Evolutionary conservation across 129 eudicot species (phyloP), one percentile per base, ranked within the genome.

Genomic region (Tagetes patula): DNA sequence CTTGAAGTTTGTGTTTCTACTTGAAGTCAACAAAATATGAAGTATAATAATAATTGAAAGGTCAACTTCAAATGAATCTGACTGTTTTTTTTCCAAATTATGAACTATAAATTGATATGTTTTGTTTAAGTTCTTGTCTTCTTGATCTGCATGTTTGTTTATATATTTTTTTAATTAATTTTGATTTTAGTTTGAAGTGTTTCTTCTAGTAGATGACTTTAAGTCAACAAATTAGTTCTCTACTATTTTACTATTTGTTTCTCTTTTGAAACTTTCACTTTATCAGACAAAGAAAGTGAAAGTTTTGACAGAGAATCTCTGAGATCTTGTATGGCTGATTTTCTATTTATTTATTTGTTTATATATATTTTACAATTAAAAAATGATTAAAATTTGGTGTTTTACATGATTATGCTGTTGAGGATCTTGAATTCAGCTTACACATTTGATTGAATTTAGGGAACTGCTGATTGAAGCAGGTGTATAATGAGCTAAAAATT

Each of bases 211-310:
- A 12, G 43, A 36, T 34, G 9, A 34, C 42, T 36, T 9, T 4
- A 34, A 61, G 67, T 61, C 67, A 61, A 61, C 38, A 6, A 65
- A 71, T 71, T 38, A 37, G 45, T 11, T 11, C 13, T 11, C 13
- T 11, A 20, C 13, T 30, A 30, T 49, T 62, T 38, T 59, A 70
- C 71, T 39, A 63, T 47, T 49, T 70, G 43, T 59, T 59, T 50
- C 42, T 59, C 65, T 36, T 70, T 71, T 6, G 77, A 65, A 71
- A 71, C 72, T 43, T 39, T 63, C 30, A 36, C 69, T 71, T 71
- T 40, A 71, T 78, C 73, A 71, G 82, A 53, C 45, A 78, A 63
- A 64, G 42, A 78, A 64, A 71, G 73, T 38, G 73, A 78, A 71
- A 78, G 82, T 56, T 33, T 59, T 62, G n/a, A 61, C 71, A 61